phyloP scores from a whole-genome alignment of 768 basidiomycete genomes.

The Podaxis carcinomalis region DNA sequence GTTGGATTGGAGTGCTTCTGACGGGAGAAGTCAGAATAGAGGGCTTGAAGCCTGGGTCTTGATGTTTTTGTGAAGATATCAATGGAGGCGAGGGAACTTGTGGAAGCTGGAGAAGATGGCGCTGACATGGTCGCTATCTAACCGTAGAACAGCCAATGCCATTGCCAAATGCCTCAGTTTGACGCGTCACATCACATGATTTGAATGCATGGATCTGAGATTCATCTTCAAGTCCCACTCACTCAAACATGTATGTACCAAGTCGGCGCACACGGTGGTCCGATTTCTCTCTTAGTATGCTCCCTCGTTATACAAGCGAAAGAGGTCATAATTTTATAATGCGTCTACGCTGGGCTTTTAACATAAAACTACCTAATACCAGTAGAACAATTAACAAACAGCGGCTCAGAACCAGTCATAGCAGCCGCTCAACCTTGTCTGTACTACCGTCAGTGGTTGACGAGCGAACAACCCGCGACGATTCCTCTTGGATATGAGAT shows the following conservation, averaged over 20 bases:
- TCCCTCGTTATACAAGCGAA: too few species aligned
- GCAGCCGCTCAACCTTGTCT: not conserved
- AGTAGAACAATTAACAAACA: too few species aligned
- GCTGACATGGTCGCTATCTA: conserved; percentile 12
- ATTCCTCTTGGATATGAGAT: not conserved
- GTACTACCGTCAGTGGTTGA: not conserved
- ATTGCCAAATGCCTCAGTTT: not conserved
- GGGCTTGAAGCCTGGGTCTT: conserved; percentile 59
- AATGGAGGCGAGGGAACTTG: conserved; percentile 22
- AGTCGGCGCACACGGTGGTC: too few species aligned
- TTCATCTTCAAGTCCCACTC: not conserved
- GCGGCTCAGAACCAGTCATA: not conserved
- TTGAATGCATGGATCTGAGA: not conserved
- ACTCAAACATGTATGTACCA: too few species aligned
- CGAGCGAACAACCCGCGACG: not conserved
- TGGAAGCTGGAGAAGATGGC: conserved; percentile 4
- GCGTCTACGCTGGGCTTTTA: too few species aligned
- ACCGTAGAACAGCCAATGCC: not conserved
- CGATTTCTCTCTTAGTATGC: too few species aligned
- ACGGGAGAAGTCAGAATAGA: conserved; percentile 85
- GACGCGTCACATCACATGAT: conserved; percentile 13
- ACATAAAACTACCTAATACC: too few species aligned
- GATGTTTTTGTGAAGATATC: conserved; percentile 47
- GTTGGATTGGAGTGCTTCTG: conserved; percentile 84
- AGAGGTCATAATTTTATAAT: too few species aligned